Evolutionary conservation across 768 basidiomycete genomes (phyloP), one percentile per base, ranked within the genome.

Genomic region (Lentinula lateritia): DNA sequence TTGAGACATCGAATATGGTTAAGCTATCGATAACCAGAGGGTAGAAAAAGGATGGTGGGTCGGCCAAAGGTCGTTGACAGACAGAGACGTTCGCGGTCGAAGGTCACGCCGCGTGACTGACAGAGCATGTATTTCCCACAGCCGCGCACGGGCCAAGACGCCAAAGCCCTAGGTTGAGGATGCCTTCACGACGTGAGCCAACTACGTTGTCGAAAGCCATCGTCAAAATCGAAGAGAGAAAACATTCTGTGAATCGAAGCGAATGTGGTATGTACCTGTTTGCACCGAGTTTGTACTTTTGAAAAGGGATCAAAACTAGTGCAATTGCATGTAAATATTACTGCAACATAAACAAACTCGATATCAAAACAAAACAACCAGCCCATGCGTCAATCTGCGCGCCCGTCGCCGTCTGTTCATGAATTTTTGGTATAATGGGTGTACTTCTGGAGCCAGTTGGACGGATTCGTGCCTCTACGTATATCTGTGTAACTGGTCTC

Each of bases 1-100:
- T 68, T 84, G 83, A 16, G 84, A 78, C 83, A 86, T 85, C 38
- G 15, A 20, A 8, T 32, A 41, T 9, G 18, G 2, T 6, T 1
- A 16, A 42, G 20, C 12, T 45, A 15, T 8, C 23, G 46, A 42
- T 38, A 43, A 43, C 9, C 36, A 23, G 38, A 60, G 20, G 0
- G 46, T 39, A 41, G 50, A 36, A 13, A 28, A 42, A 41, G 46
- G 9, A 35, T 28, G 38, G 10, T 20, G 6, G 9, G 58, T 34
- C 39, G 7, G 16, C 50, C 5, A 50, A 12, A 23, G 23, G 50
- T 50, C 50, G 50, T 45, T 45, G 43, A 45, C 7, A 23, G 46
- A 48, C 16, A 23, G 46, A 9, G 46, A 23, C 38, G 13, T 13
- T 39, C 38, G 20, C 46, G 18, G n/a, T 6, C 16, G 20, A 16